These are phyloP conservation scores for Tolypocladium amazonense DNA, from an alignment of 2,329 filamentous ascomycete species.

Conservation along the genomic window DNA sequence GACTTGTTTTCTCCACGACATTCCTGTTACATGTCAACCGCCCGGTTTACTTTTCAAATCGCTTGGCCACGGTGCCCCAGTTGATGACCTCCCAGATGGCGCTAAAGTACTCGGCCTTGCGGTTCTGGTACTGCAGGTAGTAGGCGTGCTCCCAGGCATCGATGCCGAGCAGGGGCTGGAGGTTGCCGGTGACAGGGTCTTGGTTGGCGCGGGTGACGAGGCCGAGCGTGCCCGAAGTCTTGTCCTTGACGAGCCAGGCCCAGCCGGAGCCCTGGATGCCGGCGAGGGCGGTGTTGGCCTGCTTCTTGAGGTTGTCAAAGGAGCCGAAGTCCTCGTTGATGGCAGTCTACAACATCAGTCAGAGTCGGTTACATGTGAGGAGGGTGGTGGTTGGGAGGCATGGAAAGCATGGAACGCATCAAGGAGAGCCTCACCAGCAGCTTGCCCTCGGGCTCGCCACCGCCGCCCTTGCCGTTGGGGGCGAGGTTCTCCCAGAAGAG, in stretches of 20 bases:
- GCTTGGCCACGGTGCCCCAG: constrained; percentile 82
- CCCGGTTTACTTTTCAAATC: constrained; percentile 44
- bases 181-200: constrained; percentile 77
- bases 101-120: constrained; percentile 91
- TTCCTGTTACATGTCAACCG: not conserved
- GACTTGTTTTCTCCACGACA: not conserved
- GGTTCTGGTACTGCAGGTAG: constrained; percentile 93
- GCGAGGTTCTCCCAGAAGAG: constrained; percentile 80
- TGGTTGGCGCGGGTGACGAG: constrained; percentile 74
- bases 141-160: constrained; percentile 97
- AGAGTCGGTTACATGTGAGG: not conserved
- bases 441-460: constrained; percentile 49
- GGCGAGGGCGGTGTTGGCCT: constrained; percentile 58
- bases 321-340: constrained; percentile 60
- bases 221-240: constrained; percentile 47
- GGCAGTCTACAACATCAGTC: constrained; percentile 27
- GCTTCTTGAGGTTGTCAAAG: constrained; percentile 51
- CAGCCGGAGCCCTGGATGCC: constrained; percentile 80
- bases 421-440: constrained; percentile 37
- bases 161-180: constrained; percentile 73
- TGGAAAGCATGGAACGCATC: constrained; percentile 18
- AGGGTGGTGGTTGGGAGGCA: constrained; percentile 26
- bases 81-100: constrained; percentile 93
- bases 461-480: constrained; percentile 50
- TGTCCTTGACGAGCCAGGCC: constrained; percentile 78